Conservation (phyloP, 2,329 filamentous ascomycete genomes). For the Venturia carpophila region DNA sequence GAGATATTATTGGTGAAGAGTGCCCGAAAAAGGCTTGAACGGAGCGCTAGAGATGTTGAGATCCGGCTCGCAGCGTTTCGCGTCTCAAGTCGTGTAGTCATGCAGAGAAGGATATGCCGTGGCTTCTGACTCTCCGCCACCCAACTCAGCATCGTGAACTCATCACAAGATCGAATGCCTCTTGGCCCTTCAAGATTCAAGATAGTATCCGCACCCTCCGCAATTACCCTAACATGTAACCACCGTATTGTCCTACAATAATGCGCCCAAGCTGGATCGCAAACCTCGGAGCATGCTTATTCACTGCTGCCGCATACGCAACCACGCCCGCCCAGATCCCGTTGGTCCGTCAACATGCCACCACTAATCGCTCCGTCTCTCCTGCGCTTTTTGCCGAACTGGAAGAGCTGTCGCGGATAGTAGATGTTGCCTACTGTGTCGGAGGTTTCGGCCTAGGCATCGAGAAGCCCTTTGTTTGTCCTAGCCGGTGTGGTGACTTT, state of each 20-base stretch:
- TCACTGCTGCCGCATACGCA: constrained; percentile 10
- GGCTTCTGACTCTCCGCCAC: not conserved
- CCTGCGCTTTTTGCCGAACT: constrained; percentile 65
- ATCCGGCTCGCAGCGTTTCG: not conserved
- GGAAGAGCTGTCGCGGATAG: constrained; percentile 80
- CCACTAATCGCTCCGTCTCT: constrained; percentile 42
- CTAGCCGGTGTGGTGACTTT: constrained; percentile 79
- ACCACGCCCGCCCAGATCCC: constrained; percentile 13
- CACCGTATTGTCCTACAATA: not conserved
- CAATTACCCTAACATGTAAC: not conserved
- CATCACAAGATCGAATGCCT: not conserved
- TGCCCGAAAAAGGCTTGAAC: not conserved
- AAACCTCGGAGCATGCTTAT: constrained; percentile 4
- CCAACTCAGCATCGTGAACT: not conserved
- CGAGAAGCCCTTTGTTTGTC: constrained; percentile 72
- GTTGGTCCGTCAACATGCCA: constrained; percentile 12
- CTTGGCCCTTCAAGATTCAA: too few species aligned
- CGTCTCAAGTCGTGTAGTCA: not conserved
- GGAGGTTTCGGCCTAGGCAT: constrained; percentile 78
- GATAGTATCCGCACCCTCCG: not conserved
- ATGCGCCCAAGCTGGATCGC: constrained; percentile 1
- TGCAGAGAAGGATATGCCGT: not conserved
- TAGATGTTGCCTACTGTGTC: constrained; percentile 93
- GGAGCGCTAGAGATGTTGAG: not conserved
- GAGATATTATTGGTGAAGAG: not conserved